Conservation (phyloP, 306 rosid genomes). For the Quercus berberidifolia region DNA sequence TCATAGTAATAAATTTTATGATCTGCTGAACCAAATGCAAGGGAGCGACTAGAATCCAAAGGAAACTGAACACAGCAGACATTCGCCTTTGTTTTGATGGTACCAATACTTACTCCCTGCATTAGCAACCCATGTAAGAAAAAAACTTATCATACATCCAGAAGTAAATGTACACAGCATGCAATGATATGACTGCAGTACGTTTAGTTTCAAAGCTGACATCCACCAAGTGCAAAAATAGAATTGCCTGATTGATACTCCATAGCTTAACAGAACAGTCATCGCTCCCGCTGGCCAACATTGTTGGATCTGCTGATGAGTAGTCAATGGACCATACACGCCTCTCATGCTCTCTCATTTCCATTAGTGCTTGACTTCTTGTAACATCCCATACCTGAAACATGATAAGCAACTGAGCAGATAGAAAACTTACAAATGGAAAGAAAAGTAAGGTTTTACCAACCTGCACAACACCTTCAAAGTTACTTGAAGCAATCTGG, state of each 20-base stretch:
- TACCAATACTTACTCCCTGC: constrained; percentile 90
- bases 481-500: constrained; percentile 98
- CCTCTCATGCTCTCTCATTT: constrained; percentile 91
- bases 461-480: constrained; percentile 98
- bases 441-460: constrained; percentile 14
- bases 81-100: constrained; percentile 93
- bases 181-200: constrained; percentile 82
- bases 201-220: constrained; percentile 96
- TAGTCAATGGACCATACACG: constrained; percentile 97
- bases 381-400: constrained; percentile 93
- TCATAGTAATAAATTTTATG: constrained; percentile 88
- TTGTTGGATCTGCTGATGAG: constrained; percentile 90
- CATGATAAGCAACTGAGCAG: constrained; percentile 17
- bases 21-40: constrained; percentile 97
- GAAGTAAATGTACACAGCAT: constrained; percentile 42
- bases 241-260: constrained; percentile 99
- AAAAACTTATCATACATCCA: constrained; percentile 75
- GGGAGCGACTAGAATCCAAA: constrained; percentile 67
- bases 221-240: constrained; percentile 96
- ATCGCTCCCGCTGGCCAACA: constrained; percentile 95
- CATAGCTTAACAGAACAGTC: constrained; percentile 97
- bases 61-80: constrained; percentile 97
- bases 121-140: constrained; percentile 74
- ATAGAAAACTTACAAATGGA: constrained; percentile 14
- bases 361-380: constrained; percentile 79